phyloP scores from a whole-genome alignment of 179 eudicot genomes.

The Sideroxylon spinosum region DNA sequence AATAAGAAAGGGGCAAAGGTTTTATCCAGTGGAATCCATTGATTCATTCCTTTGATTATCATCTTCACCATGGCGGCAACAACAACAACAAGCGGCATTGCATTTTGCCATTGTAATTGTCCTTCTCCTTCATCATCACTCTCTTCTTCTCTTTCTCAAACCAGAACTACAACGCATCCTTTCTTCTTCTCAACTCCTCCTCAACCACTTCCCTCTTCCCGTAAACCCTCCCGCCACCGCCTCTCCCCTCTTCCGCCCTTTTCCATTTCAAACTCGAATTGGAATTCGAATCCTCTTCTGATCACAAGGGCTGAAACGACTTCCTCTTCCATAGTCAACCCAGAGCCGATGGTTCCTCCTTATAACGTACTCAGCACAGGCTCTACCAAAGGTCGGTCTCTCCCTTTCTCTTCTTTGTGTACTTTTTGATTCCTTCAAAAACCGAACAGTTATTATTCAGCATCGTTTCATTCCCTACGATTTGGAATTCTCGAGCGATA shows the following conservation, averaged over 20 bases:
- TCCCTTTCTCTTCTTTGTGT: neutral
- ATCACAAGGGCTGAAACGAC: neutral
- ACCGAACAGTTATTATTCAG: neutral
- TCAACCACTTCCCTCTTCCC: neutral
- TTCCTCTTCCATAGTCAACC: conserved; percentile 6
- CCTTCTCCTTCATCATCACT: neutral
- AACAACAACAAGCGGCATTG: no score
- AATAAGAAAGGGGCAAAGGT: no score
- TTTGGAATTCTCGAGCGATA: neutral
- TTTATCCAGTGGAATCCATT: no score
- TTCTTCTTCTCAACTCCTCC: neutral
- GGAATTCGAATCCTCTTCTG: neutral
- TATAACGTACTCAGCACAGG: conserved; percentile 84
- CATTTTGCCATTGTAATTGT: no score
- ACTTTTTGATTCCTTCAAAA: neutral
- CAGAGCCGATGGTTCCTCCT: conserved; percentile 68
- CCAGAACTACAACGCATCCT: neutral
- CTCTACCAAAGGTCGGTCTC: conserved; percentile 59
- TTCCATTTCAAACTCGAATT: neutral
- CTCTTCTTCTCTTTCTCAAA: neutral
- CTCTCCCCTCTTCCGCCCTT: neutral
- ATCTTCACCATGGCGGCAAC: no score
- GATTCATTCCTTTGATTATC: no score
- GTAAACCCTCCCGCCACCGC: neutral
- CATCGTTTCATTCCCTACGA: neutral